Conservation (phyloP, 2,329 filamentous ascomycete species). For the Cordyceps cicadae region DNA sequence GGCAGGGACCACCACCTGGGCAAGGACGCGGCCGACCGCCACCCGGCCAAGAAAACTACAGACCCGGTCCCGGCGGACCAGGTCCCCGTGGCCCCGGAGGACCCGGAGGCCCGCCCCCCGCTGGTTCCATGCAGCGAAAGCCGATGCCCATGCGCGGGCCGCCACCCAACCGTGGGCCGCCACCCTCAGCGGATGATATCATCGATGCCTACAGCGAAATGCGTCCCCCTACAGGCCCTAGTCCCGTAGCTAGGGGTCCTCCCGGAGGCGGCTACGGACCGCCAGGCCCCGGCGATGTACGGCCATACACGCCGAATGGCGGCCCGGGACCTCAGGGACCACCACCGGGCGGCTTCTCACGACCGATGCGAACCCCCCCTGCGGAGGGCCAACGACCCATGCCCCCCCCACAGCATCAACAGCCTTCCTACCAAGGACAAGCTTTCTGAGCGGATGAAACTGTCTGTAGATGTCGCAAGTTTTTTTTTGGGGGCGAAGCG, state of each 20-base stretch:
- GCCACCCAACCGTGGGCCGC: conserved; percentile 7
- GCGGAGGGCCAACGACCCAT: conserved; percentile 8
- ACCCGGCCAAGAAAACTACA: conserved; percentile 16
- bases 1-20: not conserved
- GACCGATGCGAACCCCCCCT: conserved; percentile 21
- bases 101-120: conserved; percentile 12
- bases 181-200: conserved; percentile 11
- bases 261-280: conserved; percentile 79
- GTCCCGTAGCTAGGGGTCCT: conserved; percentile 15
- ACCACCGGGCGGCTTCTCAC: conserved; percentile 23
- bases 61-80: conserved; percentile 17
- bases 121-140: conserved; percentile 3
- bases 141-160: conserved; percentile 11
- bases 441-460: conserved; percentile 21
- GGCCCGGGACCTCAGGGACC: conserved; percentile 12
- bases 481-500: not conserved
- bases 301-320: conserved; percentile 9
- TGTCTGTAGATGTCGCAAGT: too few species aligned
- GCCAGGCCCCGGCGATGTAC: conserved; percentile 30
- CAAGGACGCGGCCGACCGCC: conserved; percentile 5
- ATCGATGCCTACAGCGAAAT: conserved; percentile 16
- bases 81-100: conserved; percentile 13
- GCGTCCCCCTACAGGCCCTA: conserved; percentile 17
- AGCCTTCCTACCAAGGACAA: conserved; percentile 28
- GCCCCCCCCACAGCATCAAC: conserved; percentile 7